phyloP scores from a whole-genome alignment of 768 basidiomycete species.

The Kwoniella europaea region DNA sequence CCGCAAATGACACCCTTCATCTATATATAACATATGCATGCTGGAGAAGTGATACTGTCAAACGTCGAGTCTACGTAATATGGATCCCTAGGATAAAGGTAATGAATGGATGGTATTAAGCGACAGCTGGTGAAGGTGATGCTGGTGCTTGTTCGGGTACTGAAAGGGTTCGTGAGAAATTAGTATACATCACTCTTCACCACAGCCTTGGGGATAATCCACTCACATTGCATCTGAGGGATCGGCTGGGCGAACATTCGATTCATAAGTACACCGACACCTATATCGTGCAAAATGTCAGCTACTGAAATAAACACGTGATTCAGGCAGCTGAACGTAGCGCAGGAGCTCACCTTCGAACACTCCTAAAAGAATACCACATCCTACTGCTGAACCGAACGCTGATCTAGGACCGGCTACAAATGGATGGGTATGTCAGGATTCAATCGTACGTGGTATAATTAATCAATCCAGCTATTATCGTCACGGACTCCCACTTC shows the following conservation, averaged over 20 bases:
- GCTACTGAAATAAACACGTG: not conserved
- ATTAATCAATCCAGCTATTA: too few species aligned
- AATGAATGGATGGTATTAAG: not conserved
- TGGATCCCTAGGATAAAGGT: not conserved
- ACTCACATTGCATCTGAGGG: constrained; percentile 55
- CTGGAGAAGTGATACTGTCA: not conserved
- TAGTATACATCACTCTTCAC: not conserved
- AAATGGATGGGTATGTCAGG: not conserved
- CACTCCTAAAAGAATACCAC: constrained; percentile 87
- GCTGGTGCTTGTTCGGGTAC: constrained; percentile 40
- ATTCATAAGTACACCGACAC: constrained; percentile 89
- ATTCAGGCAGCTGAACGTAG: too few species aligned
- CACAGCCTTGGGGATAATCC: too few species aligned
- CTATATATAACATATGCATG: constrained; percentile 1
- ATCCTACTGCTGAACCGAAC: constrained; percentile 89
- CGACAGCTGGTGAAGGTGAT: not conserved
- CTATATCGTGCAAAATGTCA: constrained; percentile 71
- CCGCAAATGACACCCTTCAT: not conserved
- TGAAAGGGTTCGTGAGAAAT: not conserved
- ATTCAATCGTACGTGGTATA: not conserved
- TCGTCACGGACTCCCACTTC: too few species aligned
- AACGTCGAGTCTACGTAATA: not conserved
- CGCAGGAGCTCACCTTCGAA: constrained; percentile 49
- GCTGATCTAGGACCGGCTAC: constrained; percentile 90
- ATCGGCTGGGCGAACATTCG: constrained; percentile 70